Evolutionary conservation across 2,329 filamentous ascomycete species (phyloP), one percentile per base, ranked within the genome.

Genomic region (Coleophoma eucalyptorum): DNA sequence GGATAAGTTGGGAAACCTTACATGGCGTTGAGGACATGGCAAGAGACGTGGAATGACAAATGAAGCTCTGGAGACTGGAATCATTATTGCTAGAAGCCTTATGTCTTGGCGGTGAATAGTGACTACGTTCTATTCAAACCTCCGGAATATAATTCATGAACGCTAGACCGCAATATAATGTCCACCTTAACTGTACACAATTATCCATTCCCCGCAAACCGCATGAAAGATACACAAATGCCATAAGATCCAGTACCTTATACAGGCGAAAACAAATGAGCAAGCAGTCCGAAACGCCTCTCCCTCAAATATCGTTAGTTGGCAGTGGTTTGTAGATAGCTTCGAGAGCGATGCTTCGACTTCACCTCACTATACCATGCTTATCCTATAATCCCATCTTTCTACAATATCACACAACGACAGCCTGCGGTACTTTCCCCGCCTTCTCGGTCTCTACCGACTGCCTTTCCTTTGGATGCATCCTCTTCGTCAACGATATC

Each of bases 401-500:
- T 43, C 69, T 71, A 86, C 66, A 85, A 69, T 53, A 88, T 81
- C 48, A 85, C 73, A 65, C 84, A 87, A 55, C 83, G 76, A 65
- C 84, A 87, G 16, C 82, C 76, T 35, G 82, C 77, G 49, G 74
- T 78, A 56, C 74, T 71, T 53, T 83, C 80, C 34, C 74, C 74
- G 26, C 75, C 75, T 43, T 83, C 81, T 37, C 72, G 68, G 50
- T 77, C 72, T 54, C 79, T 72, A 3, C 53, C 55, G 43, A 57
- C 44, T 10, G 55, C 46, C 44, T 65, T 65, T 46, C 57, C 58
- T 46, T 65, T 66, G 5, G 62, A 58, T 47, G 61, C 62, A 38
- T 67, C 65, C 58, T 86, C 83, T 63, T 94, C 90, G 57, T 95
- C 86, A 54, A 93, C 75, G 37, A 87, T 80, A 64, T 96, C 90